A percentile compares a stretch with the other conserved stretches of the same genome.
Evolutionary conservation across 257 asterid species (phyloP).

Genomic region (Paulownia fortunei): DNA sequence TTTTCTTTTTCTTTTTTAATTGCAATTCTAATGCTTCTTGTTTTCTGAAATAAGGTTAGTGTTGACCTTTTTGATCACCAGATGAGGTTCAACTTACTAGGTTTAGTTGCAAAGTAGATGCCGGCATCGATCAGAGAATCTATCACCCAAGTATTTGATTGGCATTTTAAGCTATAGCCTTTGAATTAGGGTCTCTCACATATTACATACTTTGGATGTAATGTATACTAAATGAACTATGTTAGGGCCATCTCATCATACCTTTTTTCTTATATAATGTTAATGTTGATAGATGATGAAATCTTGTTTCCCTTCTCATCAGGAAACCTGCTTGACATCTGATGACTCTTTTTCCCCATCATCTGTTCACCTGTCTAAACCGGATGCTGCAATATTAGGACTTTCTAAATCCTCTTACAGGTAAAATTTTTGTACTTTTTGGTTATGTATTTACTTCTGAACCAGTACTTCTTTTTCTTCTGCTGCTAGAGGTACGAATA

Average conservation of each 20-base stretch:
- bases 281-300: conserved; percentile 5
- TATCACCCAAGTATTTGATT: too few relatives aligned
- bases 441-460: conserved; percentile 18
- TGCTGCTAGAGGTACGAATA: background rate
- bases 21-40: too few relatives aligned
- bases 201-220: conserved; percentile 8
- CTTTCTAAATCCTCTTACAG: conserved; percentile 51
- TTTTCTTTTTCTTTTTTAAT: too few relatives aligned
- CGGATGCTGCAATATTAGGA: conserved; percentile 35
- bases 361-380: conserved; percentile 36
- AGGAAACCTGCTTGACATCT: conserved; percentile 47
- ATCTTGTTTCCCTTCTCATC: conserved; percentile 33
- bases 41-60: too few relatives aligned
- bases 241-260: conserved; percentile 10
- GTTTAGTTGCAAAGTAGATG: too few relatives aligned
- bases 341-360: conserved; percentile 39
- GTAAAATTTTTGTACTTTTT: conserved; percentile 33
- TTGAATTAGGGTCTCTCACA: background rate
- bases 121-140: too few relatives aligned
- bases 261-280: background rate
- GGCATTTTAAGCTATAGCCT: too few relatives aligned
- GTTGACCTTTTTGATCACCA: too few relatives aligned
- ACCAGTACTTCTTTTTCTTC: background rate
- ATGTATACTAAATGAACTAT: background rate
- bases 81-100: too few relatives aligned